Evolutionary conservation across 2,329 filamentous ascomycete genomes (phyloP).

Genomic region (Rachicladosporium sp.): DNA sequence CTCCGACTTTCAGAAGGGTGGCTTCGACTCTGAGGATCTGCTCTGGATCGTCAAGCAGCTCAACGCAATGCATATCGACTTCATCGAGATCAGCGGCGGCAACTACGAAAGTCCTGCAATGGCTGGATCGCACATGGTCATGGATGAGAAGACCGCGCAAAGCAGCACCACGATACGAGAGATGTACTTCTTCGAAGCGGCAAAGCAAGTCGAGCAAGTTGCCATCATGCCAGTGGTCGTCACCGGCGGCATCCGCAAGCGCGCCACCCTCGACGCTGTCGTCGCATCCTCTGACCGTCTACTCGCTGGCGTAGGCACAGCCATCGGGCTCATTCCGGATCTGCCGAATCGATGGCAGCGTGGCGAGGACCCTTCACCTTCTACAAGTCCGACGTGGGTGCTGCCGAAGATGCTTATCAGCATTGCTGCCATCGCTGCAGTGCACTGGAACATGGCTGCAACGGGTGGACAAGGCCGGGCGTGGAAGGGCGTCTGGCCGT

Average conservation of each 20-base stretch:
- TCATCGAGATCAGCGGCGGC: constrained; percentile 12
- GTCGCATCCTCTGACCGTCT: constrained; percentile 4
- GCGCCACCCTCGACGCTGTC: constrained; percentile 5
- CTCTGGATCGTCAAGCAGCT: constrained; percentile 6
- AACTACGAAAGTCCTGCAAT: not conserved
- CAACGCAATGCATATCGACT: constrained; percentile 7
- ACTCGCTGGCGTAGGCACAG: constrained; percentile 7
- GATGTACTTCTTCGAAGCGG: constrained; percentile 9
- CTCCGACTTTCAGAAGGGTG: constrained; percentile 8
- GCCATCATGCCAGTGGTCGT: constrained; percentile 8
- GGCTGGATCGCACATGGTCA: not conserved
- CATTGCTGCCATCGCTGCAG: constrained; percentile 3
- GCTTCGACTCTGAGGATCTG: constrained; percentile 7
- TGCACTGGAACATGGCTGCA: constrained; percentile 6
- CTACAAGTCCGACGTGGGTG: not conserved
- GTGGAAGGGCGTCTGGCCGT: constrained; percentile 7
- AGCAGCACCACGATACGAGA: constrained; percentile 7
- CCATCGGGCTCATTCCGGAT: constrained; percentile 7
- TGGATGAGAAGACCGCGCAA: not conserved
- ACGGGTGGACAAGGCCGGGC: constrained; percentile 2
- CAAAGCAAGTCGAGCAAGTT: constrained; percentile 5
- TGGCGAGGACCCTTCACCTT: constrained; percentile 5
- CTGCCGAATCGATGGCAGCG: constrained; percentile 7
- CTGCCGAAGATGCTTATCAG: constrained; percentile 2
- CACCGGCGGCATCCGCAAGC: constrained; percentile 7